These are phyloP conservation scores for Castanospermum australe DNA, from an alignment of 306 rosid genomes.

Conservation along the genomic window DNA sequence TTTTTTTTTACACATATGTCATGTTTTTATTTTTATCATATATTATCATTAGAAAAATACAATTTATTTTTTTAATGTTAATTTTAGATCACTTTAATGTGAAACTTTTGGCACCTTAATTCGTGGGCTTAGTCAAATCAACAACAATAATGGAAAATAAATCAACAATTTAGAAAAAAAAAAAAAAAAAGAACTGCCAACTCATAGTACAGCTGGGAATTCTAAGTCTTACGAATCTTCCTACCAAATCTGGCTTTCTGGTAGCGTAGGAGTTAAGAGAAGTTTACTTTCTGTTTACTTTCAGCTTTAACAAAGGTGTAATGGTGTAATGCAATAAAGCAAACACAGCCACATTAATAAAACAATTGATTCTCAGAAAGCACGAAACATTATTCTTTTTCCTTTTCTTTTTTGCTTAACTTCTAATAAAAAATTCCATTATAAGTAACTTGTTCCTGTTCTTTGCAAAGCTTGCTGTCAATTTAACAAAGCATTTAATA, in stretches of 20 bases:
- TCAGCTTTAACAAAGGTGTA: neutral
- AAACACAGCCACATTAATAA: neutral
- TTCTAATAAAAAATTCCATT: neutral
- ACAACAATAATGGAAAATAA: neutral
- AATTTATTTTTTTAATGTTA: neutral
- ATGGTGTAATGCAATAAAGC: neutral
- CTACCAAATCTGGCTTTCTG: neutral
- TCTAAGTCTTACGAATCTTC: neutral
- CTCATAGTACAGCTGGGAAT: neutral
- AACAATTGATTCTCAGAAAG: neutral
- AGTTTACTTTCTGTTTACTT: neutral
- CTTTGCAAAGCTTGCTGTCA: neutral
- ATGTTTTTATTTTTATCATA: neutral
- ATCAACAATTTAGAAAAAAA: neutral
- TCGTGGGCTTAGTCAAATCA: neutral
- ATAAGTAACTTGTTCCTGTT: neutral
- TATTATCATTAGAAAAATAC: neutral
- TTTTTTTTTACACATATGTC: neutral
- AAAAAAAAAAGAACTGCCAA: neutral
- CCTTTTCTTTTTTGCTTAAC: neutral
- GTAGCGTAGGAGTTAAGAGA: neutral
- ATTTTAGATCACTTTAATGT: neutral
- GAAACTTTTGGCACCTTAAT: neutral
- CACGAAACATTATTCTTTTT: neutral
- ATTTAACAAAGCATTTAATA: too few species aligned